These are phyloP conservation scores for Melaleuca quinquenervia DNA, from an alignment of 345 rosid genomes.

Conservation along the genomic window DNA sequence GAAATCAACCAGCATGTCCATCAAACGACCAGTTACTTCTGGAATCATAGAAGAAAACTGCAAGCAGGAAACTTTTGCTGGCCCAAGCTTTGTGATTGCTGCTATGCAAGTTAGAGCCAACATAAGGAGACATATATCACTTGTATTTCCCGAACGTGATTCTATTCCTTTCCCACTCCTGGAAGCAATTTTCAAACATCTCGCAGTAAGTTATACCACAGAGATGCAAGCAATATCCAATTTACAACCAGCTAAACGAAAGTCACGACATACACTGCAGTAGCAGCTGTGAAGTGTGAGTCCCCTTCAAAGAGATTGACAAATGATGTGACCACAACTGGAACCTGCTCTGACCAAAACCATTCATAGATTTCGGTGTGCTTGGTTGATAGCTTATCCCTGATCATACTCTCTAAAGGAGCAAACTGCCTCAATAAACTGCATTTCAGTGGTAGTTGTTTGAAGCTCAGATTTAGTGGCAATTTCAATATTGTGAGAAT, in stretches of 20 bases:
- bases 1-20: slow-evolving; percentile 79
- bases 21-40: slow-evolving; percentile 69
- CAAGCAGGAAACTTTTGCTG: slow-evolving; percentile 65
- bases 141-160: slow-evolving; percentile 34
- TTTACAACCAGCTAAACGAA: slow-evolving; percentile 1
- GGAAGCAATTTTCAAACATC: slow-evolving; percentile 6
- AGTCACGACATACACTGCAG: slow-evolving; percentile 34
- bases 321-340: slow-evolving; percentile 47
- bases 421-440: slow-evolving; percentile 71
- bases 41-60: slow-evolving; percentile 61
- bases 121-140: slow-evolving; percentile 68
- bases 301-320: slow-evolving; percentile 58
- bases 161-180: slow-evolving; percentile 44
- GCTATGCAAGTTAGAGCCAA: slow-evolving; percentile 73
- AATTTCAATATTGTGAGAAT: neutral
- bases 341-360: slow-evolving; percentile 82
- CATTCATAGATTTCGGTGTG: slow-evolving; percentile 65
- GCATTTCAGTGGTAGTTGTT: slow-evolving; percentile 4
- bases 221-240: neutral
- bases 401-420: slow-evolving; percentile 71
- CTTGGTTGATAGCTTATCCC: slow-evolving; percentile 70
- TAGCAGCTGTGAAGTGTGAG: slow-evolving; percentile 44
- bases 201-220: neutral
- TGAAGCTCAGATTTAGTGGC: neutral
- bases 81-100: slow-evolving; percentile 82